These are phyloP conservation scores for Metschnikowia arizonensis DNA, from an alignment of 805 yeast genomes.

Conservation along the genomic window DNA sequence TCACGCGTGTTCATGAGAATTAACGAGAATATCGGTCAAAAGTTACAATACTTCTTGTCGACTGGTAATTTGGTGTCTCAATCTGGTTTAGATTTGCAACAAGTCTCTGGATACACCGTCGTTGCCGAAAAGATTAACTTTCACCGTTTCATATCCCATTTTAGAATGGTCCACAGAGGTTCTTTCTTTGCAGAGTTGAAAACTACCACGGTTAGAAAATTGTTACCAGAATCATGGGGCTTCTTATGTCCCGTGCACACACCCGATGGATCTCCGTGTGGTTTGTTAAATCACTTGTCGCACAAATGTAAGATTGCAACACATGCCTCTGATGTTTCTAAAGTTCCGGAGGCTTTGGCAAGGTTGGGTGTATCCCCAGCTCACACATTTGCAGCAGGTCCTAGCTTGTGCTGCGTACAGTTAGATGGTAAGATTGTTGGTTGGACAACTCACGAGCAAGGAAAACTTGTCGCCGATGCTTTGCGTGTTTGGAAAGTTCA, in stretches of 20 bases:
- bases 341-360: constrained; percentile 61
- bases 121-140: constrained; percentile 98
- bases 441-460: constrained; percentile 90
- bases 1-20: constrained; percentile 69
- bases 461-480: constrained; percentile 81
- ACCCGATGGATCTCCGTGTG: constrained; percentile 99
- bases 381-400: constrained; percentile 81
- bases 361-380: constrained; percentile 80
- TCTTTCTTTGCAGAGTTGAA: constrained; percentile 97
- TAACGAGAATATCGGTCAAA: constrained; percentile 92
- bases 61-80: constrained; percentile 97
- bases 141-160: constrained; percentile 96
- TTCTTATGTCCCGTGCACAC: constrained; percentile 98
- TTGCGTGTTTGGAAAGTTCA: constrained; percentile 90
- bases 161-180: constrained; percentile 99
- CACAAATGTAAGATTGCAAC: constrained; percentile 92
- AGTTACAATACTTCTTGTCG: constrained; percentile 87
- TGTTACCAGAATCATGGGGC: constrained; percentile 98
- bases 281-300: constrained; percentile 91
- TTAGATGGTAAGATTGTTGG: constrained; percentile 90
- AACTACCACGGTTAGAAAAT: constrained; percentile 94
- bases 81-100: constrained; percentile 96
- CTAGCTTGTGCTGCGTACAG: constrained; percentile 84
- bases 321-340: constrained; percentile 63
- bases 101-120: constrained; percentile 95